Conservation (phyloP, 2,329 filamentous ascomycete genomes). For the Diplodia sapinea region DNA sequence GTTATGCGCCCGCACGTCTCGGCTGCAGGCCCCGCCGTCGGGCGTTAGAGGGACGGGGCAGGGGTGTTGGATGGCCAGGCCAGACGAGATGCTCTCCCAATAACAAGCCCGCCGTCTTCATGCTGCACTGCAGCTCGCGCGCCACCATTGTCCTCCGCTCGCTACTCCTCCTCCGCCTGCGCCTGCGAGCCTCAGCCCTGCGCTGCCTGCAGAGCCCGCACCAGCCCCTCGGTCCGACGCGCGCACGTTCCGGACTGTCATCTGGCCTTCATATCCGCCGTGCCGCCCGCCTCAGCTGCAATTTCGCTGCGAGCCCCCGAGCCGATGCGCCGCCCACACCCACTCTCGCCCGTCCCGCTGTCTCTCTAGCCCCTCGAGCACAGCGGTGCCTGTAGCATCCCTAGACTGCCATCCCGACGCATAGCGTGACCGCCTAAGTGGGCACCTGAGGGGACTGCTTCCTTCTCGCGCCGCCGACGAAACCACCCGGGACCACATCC, state of each 20-base stretch:
- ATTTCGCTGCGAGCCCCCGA: slow-evolving; percentile 22
- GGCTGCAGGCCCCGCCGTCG: not conserved
- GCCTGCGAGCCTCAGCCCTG: slow-evolving; percentile 5
- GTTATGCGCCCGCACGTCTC: slow-evolving; percentile 23
- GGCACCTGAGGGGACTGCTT: slow-evolving; percentile 18
- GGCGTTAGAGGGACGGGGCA: slow-evolving; percentile 22
- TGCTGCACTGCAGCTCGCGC: slow-evolving; percentile 4
- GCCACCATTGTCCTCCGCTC: slow-evolving; percentile 8
- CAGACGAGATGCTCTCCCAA: slow-evolving; percentile 18
- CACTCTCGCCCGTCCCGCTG: slow-evolving; percentile 20
- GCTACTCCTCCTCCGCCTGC: not conserved
- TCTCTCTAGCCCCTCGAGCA: slow-evolving; percentile 23
- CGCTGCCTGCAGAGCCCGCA: slow-evolving; percentile 3
- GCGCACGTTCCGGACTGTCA: slow-evolving; percentile 19
- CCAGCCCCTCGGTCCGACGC: slow-evolving; percentile 3
- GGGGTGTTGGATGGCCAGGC: slow-evolving; percentile 8
- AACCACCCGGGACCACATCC: slow-evolving; percentile 17
- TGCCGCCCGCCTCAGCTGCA: slow-evolving; percentile 20
- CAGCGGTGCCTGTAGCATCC: slow-evolving; percentile 14
- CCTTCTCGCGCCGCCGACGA: slow-evolving; percentile 27
- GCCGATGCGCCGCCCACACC: slow-evolving; percentile 20
- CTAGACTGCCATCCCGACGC: not conserved
- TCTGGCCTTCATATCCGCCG: slow-evolving; percentile 23
- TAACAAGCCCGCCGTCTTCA: slow-evolving; percentile 23
- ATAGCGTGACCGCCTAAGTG: slow-evolving; percentile 16